Evolutionary conservation across 2,329 filamentous ascomycete species (phyloP), one percentile per base, ranked within the genome.

Genomic region (Emergomyces pasteurianus): DNA sequence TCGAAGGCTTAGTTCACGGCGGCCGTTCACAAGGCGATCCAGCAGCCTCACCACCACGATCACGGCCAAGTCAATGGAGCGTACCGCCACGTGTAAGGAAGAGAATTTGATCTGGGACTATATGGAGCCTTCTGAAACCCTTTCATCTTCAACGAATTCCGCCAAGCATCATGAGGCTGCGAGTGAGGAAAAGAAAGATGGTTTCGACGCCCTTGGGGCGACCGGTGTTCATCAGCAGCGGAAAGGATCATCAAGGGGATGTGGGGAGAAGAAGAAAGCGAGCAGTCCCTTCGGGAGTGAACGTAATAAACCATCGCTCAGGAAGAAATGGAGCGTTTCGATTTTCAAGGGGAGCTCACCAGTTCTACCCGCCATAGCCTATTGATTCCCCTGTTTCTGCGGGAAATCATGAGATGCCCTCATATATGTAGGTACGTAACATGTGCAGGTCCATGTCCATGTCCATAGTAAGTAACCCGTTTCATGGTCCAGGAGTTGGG

Each of bases 1-100:
- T 77, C 83, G 91, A 58, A 95, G 92, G 71, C 81, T 96, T 64
- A 95, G 89, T 73, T 86, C 90, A 68, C 82, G 88, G 16, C 87
- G 83, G 65, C 87, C 87, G 55, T 92, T 95, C 69, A 83, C 84
- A 43, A 88, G 86, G 66, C 84, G 87, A 61, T 88, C 88, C 0
- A 80, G 79, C 46, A 89, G 86, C 65, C 67, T 80, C 53, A 74
- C 75, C 23, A 65, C 66, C 23, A 60, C 61, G 10, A 65, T 66
- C 28, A 63, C 61, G 14, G 23, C 62, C 8, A 63, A 64, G 10
- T 61, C 66, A 14, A 12, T 61, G 12, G 62, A 63, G 31, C 62
- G 47, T 46, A 55, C 47, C 40, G 40, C 49, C 23, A 60, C 58
- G 10, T 54, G 14, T 21, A 61, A 61, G 42, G 31, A 59, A 10